Base-by-base conservation (phyloP, 2,329 filamentous ascomycete species). In the Ophiocordyceps camponoti-floridani region DNA sequence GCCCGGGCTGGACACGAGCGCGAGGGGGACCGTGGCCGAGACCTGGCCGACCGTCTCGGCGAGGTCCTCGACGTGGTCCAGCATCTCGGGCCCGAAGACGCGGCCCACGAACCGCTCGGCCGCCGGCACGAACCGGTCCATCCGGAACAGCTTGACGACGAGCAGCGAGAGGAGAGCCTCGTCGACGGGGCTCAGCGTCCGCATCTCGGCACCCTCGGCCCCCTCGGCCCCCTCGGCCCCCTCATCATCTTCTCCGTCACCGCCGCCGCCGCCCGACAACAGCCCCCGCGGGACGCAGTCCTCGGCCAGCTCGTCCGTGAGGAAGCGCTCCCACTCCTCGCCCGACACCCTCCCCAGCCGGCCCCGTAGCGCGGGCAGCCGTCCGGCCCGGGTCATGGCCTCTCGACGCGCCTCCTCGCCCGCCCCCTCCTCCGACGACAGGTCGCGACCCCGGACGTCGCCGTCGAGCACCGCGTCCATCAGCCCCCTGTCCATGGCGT, bases 81-180 rank as follows among this genome's bases (percentile, higher is more conserved):
- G 79, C 42, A 96, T 72, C 43, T 80, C 79, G 42, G 77, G 66
- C 7, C 89, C 89, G 59, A 98, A 95, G 5, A 96, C 85, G 8
- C 79, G 72, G 10, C 75, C 74, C 30, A 94, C 84, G 54, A 98
- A 94, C n/a, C 79, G 79, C 63, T 98, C 88, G 0, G 88, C 88
- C 14, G 83, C 78, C 13, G 93, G 91, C 13, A 98, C 84, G 54
- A 98, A 94, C 40, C 93, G 80, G 60, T 98, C 91, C 53, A 96
- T 80, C 47, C 93, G 83, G 74, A 94, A 94, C 16, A 96, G 70
- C 63, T 96, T 98, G 63, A 98, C 75, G 14, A 98, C 72, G 7
- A 98, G 69, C 45, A 98, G 74, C n/a, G 85, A 84, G 43, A 82
- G 70, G 26, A 98, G 75, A 16, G 82, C 77, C 60, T 83, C 77